Evolutionary conservation across 2,329 filamentous ascomycete species (phyloP), one percentile per base, ranked within the genome.

Genomic region (Neonectria magnoliae): DNA sequence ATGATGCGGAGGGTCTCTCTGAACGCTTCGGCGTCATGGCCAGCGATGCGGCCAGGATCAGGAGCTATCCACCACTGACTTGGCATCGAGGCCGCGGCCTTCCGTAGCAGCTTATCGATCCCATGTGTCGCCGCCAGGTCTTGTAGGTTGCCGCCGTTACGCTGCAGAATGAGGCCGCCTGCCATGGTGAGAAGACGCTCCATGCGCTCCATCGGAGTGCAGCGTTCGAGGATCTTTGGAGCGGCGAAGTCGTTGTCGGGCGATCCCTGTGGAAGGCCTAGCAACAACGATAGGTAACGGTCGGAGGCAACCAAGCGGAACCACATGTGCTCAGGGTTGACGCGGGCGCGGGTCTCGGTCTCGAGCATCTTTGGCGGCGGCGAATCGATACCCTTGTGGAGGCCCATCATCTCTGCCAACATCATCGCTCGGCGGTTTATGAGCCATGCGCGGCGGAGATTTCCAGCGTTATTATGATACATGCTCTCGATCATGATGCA

Each of bases 361-460:
- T 38, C 38, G n/a, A 42, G n/a, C n/a, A 11, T 20, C 38, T n/a
- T 20, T 9, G 14, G 36, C 36, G 38, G 10, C n/a, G n/a, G n/a
- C n/a, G 38, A 14, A 18, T 52, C 47, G 20, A 50, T 51, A 5
- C 47, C 38, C 11, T 60, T 57, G 51, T 73, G 67, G 4, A 73
- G 42, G 14, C 71, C 65, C 62, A 72, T 67, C 48, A 84, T 79
- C 70, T 86, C 84, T 0, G 81, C 84, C 11, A 86, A 75, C 42
- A 78, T 79, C 41, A 87, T 72, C 5, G 82, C 82, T n/a, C 84
- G 78, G 1, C 85, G 81, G 54, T 79, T 79, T 16, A 76, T 78
- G 22, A 88, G 74, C 85, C 85, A 88, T 1, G 83, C 78, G 45
- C 82, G 82, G 10, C 84, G 81, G 8, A 87, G 76, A 57, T 85